Percentiles rank a stretch among this genome's conserved stretches.
These are phyloP conservation scores for Globisporangium okanoganense DNA, from an alignment of 352 stramenopile species.

Conservation along the genomic window DNA sequence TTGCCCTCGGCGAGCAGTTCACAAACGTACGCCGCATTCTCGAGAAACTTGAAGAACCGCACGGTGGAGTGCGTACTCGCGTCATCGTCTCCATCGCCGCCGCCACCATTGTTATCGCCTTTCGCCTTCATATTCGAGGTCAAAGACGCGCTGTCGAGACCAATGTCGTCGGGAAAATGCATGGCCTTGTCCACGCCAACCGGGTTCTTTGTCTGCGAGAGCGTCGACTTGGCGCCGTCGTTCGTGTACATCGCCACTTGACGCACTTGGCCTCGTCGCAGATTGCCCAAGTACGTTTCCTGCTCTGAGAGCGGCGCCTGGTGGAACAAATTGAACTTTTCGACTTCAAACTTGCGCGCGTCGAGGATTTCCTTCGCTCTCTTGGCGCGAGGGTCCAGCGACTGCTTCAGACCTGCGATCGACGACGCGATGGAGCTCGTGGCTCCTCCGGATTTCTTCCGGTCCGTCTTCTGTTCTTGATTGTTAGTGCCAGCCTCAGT, in stretches of 20 bases:
- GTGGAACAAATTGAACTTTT: constrained; percentile 68
- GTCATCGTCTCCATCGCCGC: constrained; percentile 18
- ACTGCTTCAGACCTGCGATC: constrained; percentile 72
- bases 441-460: constrained; percentile 8
- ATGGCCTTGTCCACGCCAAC: constrained; percentile 45
- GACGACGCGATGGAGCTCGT: constrained; percentile 46
- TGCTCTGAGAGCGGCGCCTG: constrained; percentile 50
- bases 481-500: not conserved
- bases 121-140: constrained; percentile 7
- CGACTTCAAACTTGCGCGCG: constrained; percentile 55
- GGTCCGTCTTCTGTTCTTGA: constrained; percentile 12
- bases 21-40: constrained; percentile 51
- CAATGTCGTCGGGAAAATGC: constrained; percentile 76
- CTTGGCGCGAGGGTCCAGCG: constrained; percentile 55
- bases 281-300: constrained; percentile 47
- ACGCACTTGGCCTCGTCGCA: constrained; percentile 45
- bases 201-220: constrained; percentile 49
- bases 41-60: constrained; percentile 61
- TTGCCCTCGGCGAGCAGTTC: constrained; percentile 58
- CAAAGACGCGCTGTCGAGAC: constrained; percentile 34
- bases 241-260: constrained; percentile 60
- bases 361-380: constrained; percentile 62
- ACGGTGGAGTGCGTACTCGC: constrained; percentile 25
- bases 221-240: constrained; percentile 43
- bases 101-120: not conserved